Conservation (phyloP, 352 stramenopile species). For the Globisporangium irregulare region DNA sequence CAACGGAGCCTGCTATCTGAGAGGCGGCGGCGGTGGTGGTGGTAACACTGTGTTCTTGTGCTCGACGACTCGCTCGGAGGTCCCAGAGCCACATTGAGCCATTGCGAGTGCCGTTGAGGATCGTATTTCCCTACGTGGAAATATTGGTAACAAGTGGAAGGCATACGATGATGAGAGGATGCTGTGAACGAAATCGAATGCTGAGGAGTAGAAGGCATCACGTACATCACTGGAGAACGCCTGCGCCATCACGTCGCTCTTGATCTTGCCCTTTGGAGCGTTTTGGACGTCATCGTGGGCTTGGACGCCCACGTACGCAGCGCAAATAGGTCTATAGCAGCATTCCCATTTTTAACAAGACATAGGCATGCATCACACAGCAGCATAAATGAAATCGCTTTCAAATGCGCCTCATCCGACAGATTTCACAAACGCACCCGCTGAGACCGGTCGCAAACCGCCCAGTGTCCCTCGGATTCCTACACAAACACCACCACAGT, state of each 20-base stretch:
- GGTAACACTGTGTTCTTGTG: conserved; percentile 12
- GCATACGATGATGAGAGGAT: not conserved
- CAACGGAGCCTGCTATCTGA: conserved; percentile 17
- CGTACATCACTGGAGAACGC: conserved; percentile 26
- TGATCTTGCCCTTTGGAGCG: conserved; percentile 28
- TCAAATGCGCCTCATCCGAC: not conserved
- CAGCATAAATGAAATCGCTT: not conserved
- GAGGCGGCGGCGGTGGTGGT: conserved; percentile 21
- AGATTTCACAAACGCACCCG: conserved; percentile 9
- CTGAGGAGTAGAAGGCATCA: not conserved
- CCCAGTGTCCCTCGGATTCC: conserved; percentile 9
- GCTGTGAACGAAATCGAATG: not conserved
- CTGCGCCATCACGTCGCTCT: conserved; percentile 43
- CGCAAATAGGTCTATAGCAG: conserved; percentile 2
- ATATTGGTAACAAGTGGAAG: not conserved
- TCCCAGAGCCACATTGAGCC: conserved; percentile 54
- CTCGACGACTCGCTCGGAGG: conserved; percentile 23
- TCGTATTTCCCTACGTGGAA: conserved; percentile 26
- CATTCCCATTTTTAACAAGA: not conserved
- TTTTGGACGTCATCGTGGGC: conserved; percentile 2
- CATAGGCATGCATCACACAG: not conserved
- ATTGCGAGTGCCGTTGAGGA: conserved; percentile 49
- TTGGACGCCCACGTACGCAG: conserved; percentile 12
- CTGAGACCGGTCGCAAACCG: conserved; percentile 16
- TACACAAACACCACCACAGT: not conserved